phyloP scores from a whole-genome alignment of 768 basidiomycete species.

The Phaeolepiota aurea region DNA sequence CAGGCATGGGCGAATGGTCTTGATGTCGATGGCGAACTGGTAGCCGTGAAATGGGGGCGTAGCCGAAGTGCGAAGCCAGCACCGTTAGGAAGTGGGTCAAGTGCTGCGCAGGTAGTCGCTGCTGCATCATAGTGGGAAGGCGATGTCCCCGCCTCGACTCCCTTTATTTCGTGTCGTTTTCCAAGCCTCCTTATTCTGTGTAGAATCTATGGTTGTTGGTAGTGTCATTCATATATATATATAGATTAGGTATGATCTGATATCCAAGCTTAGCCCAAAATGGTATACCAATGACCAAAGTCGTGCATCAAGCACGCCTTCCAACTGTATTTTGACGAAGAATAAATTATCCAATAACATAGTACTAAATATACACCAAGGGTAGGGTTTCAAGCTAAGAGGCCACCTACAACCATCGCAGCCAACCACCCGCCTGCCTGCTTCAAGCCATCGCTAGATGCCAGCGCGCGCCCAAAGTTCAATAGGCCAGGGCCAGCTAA shows the following conservation, averaged over 20 bases:
- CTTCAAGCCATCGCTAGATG: slow-evolving; percentile 18
- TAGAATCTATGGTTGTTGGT: no score
- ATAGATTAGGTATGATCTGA: no score
- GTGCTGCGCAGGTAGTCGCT: slow-evolving; percentile 9
- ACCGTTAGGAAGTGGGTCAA: slow-evolving; percentile 9
- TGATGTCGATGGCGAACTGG: slow-evolving; percentile 71
- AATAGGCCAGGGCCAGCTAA: slow-evolving; percentile 57
- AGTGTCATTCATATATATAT: no score
- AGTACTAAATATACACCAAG: neutral
- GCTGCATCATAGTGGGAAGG: slow-evolving; percentile 10
- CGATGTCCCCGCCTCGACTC: no score
- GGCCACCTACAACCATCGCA: slow-evolving; percentile 30
- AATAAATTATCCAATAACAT: no score
- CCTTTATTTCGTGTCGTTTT: no score
- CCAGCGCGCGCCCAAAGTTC: slow-evolving; percentile 45
- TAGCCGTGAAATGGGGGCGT: slow-evolving; percentile 85
- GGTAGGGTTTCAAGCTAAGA: slow-evolving; percentile 17
- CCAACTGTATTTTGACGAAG: no score
- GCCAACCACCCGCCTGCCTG: slow-evolving; percentile 32
- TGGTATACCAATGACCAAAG: no score
- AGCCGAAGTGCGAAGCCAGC: slow-evolving; percentile 41
- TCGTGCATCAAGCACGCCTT: no score
- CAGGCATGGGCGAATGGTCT: slow-evolving; percentile 87
- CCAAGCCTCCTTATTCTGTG: no score
- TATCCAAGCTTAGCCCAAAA: no score